phyloP scores from a whole-genome alignment of 352 stramenopile species.

The Phytophthora syringae region DNA sequence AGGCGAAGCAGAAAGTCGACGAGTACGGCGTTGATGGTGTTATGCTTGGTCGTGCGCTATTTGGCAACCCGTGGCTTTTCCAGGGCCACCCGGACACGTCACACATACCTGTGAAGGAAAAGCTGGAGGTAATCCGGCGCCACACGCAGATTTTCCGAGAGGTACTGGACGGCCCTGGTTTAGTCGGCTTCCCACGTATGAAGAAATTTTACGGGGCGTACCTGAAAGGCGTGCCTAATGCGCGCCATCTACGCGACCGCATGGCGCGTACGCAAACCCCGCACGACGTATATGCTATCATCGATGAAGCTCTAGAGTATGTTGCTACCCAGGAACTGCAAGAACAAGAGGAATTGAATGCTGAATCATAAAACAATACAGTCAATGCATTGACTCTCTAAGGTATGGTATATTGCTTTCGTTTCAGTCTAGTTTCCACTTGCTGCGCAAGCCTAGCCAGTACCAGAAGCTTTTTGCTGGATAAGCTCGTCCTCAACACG shows the following conservation, averaged over 20 bases:
- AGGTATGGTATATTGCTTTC: constrained; percentile 19
- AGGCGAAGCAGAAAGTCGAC: constrained; percentile 71
- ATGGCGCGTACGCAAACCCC: constrained; percentile 51
- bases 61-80: constrained; percentile 87
- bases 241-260: constrained; percentile 66
- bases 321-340: constrained; percentile 35
- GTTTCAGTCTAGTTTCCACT: constrained; percentile 21
- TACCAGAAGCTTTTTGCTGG: constrained; percentile 12
- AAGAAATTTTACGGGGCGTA: constrained; percentile 86
- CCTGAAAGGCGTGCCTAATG: constrained; percentile 76
- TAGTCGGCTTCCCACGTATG: constrained; percentile 75
- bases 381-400: constrained; percentile 24
- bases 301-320: constrained; percentile 59
- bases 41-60: constrained; percentile 80
- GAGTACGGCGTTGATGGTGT: constrained; percentile 77
- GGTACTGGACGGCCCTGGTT: constrained; percentile 47
- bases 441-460: constrained; percentile 2
- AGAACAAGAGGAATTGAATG: constrained; percentile 15
- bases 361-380: constrained; percentile 7
- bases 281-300: constrained; percentile 61
- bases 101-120: constrained; percentile 58
- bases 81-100: constrained; percentile 61
- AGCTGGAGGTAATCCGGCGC: constrained; percentile 60
- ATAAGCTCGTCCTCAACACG: constrained; percentile 69
- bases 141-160: constrained; percentile 80